phyloP scores from a whole-genome alignment of 2,329 filamentous ascomycete genomes.

The Claviceps arundinis region DNA sequence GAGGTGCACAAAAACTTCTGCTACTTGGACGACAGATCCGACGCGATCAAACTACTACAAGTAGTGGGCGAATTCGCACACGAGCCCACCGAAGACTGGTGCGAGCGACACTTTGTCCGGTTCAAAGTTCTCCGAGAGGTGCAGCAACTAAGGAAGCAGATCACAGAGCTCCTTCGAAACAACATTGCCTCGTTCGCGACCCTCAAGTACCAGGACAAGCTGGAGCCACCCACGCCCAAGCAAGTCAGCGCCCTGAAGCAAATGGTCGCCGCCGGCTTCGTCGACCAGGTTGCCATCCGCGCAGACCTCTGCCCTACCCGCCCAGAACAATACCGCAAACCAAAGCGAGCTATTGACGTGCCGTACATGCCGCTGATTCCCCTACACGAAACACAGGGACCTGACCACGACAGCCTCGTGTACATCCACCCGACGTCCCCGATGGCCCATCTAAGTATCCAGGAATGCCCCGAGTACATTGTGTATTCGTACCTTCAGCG shows the following conservation, averaged over 20 bases:
- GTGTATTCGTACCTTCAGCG: conserved; percentile 79
- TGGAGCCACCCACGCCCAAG: conserved; percentile 47
- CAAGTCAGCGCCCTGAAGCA: conserved; percentile 75
- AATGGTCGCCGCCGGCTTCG: conserved; percentile 81
- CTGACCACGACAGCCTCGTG: conserved; percentile 50
- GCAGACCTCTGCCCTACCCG: conserved; percentile 71
- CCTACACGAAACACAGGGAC: conserved; percentile 30
- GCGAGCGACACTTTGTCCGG: conserved; percentile 70
- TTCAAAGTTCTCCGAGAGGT: conserved; percentile 81
- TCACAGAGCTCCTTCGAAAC: conserved; percentile 64
- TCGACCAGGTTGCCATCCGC: conserved; percentile 88
- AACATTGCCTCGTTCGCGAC: conserved; percentile 56
- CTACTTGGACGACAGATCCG: conserved; percentile 67
- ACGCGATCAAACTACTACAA: conserved; percentile 82
- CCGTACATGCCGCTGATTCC: conserved; percentile 80
- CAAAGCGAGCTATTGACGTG: conserved; percentile 78
- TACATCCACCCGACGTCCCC: conserved; percentile 81
- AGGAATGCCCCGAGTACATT: conserved; percentile 75
- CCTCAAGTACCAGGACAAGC: conserved; percentile 40
- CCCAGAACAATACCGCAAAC: conserved; percentile 52
- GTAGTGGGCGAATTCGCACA: conserved; percentile 80
- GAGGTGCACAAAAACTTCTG: conserved; percentile 67
- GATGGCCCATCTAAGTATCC: conserved; percentile 53
- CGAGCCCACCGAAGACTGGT: conserved; percentile 60
- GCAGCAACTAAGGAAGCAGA: conserved; percentile 67